Conservation (phyloP, 1,284 basidiomycete genomes). For the Phylloboletellus chloephorus region DNA sequence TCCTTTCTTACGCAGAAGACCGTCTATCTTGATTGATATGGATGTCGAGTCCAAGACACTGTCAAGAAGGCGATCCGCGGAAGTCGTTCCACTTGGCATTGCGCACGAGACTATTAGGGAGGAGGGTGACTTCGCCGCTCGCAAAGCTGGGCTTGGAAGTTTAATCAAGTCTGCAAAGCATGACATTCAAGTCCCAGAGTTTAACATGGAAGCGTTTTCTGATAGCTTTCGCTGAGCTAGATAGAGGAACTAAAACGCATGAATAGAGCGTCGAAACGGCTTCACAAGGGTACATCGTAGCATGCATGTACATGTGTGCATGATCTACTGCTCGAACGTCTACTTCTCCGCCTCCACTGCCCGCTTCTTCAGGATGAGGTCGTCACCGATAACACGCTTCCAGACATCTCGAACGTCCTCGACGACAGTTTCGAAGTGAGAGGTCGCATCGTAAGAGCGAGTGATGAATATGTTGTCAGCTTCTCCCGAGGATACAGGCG, state of each 20-base stretch:
- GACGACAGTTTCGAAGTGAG: slow-evolving; percentile 97
- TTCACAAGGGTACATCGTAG: slow-evolving; percentile 16
- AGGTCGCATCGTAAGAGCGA: slow-evolving; percentile 96
- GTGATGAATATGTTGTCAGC: slow-evolving; percentile 94
- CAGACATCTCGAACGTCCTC: slow-evolving; percentile 94
- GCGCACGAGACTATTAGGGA: slow-evolving; percentile 38
- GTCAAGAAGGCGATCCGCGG: slow-evolving; percentile 51
- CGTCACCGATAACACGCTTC: slow-evolving; percentile 74
- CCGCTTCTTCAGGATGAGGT: slow-evolving; percentile 80
- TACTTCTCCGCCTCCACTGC: slow-evolving; percentile 65
- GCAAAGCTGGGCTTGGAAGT: slow-evolving; percentile 73
- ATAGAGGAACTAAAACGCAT: slow-evolving; percentile 2
- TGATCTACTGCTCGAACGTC: slow-evolving; percentile 14
- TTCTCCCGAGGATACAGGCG: slow-evolving; percentile 77
- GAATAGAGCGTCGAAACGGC: slow-evolving; percentile 7
- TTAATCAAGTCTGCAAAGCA: slow-evolving; percentile 86
- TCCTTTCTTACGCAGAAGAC: slow-evolving; percentile 50
- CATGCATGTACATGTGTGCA: slow-evolving; percentile 10
- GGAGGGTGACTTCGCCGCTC: slow-evolving; percentile 52
- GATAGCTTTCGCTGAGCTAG: slow-evolving; percentile 14
- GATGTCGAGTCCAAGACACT: slow-evolving; percentile 64
- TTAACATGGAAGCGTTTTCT: slow-evolving; percentile 69
- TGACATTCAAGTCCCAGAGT: slow-evolving; percentile 79
- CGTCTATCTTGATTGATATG: slow-evolving; percentile 84
- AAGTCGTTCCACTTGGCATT: slow-evolving; percentile 16